Conservation (phyloP, 257 asterid species). For the Solanum pinnatisectum region DNA sequence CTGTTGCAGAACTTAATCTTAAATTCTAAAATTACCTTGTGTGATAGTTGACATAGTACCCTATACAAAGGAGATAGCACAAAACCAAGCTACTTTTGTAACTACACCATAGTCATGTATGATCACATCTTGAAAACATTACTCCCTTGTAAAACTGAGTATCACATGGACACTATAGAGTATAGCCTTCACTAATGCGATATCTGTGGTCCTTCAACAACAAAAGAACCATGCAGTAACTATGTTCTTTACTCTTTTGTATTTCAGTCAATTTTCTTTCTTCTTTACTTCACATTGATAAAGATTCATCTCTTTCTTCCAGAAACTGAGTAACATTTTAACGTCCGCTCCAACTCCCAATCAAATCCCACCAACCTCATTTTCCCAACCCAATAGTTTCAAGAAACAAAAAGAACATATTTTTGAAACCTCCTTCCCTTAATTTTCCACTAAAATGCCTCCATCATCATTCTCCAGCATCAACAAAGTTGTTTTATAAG, state of each 20-base stretch:
- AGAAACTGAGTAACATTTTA: neutral
- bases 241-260: neutral
- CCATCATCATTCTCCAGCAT: neutral
- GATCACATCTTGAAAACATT: neutral
- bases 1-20: neutral
- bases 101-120: neutral
- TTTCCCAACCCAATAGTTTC: neutral
- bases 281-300: neutral
- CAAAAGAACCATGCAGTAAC: neutral
- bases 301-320: neutral
- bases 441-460: neutral
- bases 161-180: neutral
- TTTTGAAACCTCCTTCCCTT: neutral
- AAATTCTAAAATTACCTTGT: neutral
- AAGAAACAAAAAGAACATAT: neutral
- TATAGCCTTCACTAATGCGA: neutral
- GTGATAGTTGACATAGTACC: neutral
- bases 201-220: neutral
- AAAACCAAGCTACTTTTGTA: neutral
- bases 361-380: neutral
- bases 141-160: neutral
- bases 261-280: neutral
- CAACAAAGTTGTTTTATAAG: neutral
- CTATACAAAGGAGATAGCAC: neutral
- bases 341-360: neutral